Conservation (phyloP, 2,329 filamentous ascomycete species). For the Aspergillus tanneri region DNA sequence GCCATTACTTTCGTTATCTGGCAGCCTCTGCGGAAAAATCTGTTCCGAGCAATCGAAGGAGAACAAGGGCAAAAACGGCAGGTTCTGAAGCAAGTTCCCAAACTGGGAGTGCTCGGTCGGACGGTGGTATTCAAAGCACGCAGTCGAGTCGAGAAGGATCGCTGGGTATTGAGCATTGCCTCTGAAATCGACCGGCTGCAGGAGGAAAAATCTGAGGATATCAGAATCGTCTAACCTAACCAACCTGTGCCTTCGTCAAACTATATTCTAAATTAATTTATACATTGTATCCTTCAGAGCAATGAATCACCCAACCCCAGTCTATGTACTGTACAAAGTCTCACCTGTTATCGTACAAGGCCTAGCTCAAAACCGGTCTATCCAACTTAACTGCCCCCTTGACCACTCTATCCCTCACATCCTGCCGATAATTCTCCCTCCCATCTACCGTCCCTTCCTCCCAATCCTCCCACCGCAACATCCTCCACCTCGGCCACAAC, state of each 20-base stretch:
- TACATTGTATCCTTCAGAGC: background rate
- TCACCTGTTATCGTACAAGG: too few relatives aligned
- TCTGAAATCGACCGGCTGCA: conserved; percentile 65
- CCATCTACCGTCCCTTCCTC: conserved; percentile 30
- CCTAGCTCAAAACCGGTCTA: conserved; percentile 26
- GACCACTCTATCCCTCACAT: conserved; percentile 36
- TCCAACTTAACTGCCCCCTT: conserved; percentile 41
- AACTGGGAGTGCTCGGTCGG: conserved; percentile 60
- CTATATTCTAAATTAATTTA: background rate
- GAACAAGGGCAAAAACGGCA: conserved; percentile 44
- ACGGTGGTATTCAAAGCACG: conserved; percentile 66
- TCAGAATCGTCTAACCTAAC: conserved; percentile 38
- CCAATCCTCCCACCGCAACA: conserved; percentile 40
- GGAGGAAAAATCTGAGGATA: conserved; percentile 48
- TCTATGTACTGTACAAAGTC: conserved; percentile 1
- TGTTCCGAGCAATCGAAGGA: conserved; percentile 51
- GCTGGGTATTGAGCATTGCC: conserved; percentile 65
- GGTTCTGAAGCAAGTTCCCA: conserved; percentile 58
- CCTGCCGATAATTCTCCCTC: conserved; percentile 33
- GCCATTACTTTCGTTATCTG: conserved; percentile 68
- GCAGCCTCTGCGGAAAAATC: conserved; percentile 58
- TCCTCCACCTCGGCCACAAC: conserved; percentile 59
- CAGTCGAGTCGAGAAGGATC: conserved; percentile 64
- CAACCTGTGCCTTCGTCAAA: background rate
- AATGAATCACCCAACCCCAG: background rate